phyloP scores from a whole-genome alignment of 2,329 filamentous ascomycete species.

The Epichloe scottii region DNA sequence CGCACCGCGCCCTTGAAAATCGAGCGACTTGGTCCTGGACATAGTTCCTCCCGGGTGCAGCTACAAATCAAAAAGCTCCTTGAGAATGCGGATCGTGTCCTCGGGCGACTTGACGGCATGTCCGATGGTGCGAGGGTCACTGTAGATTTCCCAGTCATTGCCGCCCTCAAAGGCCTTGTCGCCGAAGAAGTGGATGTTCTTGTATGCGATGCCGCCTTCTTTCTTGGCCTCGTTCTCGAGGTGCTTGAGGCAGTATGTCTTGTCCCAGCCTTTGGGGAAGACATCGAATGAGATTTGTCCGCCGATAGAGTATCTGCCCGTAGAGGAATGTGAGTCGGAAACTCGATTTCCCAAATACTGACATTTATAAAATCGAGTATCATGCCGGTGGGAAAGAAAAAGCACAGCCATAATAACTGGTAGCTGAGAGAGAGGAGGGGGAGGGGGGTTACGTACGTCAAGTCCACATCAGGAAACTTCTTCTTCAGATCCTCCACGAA shows the following conservation, averaged over 20 bases:
- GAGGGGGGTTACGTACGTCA: constrained; percentile 45
- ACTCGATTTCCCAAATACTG: too few species aligned
- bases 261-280: constrained; percentile 96
- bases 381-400: not conserved
- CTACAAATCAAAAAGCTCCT: constrained; percentile 64
- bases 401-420: not conserved
- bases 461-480: constrained; percentile 68
- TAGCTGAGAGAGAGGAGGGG: too few species aligned
- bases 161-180: constrained; percentile 88
- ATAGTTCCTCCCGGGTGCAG: not conserved
- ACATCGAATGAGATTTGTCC: constrained; percentile 98
- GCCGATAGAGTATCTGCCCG: constrained; percentile 71
- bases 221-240: constrained; percentile 66
- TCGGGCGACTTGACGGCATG: constrained; percentile 73
- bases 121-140: constrained; percentile 67
- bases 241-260: constrained; percentile 89
- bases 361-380: not conserved
- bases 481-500: constrained; percentile 68
- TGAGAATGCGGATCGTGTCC: constrained; percentile 69
- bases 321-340: too few species aligned
- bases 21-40: too few species aligned
- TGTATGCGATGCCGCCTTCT: constrained; percentile 62
- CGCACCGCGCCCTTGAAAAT: too few species aligned
- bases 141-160: constrained; percentile 93
- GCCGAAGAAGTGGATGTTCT: constrained; percentile 92